Base-by-base conservation (phyloP, 805 yeast species). In the Starmerella scarabaei region DNA sequence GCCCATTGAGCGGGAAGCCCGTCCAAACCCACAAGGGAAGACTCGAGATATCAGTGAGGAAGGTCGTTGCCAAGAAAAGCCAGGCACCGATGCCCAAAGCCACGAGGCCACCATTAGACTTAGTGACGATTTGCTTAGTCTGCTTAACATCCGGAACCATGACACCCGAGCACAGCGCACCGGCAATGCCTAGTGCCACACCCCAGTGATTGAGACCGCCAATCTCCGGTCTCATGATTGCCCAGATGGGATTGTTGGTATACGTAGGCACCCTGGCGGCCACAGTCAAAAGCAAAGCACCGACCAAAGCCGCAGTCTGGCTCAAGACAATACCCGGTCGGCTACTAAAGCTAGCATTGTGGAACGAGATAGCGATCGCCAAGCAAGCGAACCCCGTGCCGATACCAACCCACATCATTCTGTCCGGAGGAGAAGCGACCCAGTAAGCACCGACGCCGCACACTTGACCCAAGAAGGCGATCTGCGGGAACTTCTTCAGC, bases 181-280 rank as follows among this genome's bases (percentile, higher is more conserved):
- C 69, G 8, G 70, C 47, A 4, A 77, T 51, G 18, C 93, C 94
- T 37, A 80, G 44, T 3, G 66, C 59, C 3, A 84, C 58, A 30
- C 91, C 93, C 23, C 73, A 61, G 38, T 66, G 67, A 59, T 88
- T 88, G 67, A 74, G 73, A 12, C 98, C 98, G 16, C 96, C 95
- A 51, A 82, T 85, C 11, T 66, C 71, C 15, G 67, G 68, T 57
- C 85, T 77, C 86, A 91, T 77, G 37, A 86, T 80, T 21, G 97
- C 93, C 98, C 98, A 91, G 35, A 85, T 66, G 29, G 98, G 98
- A 57, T 91, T 91, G 56, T 86, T 86, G 2, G 97, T 75, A 61
- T 72, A 80, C 52, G 69, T 72, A 8, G 78, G 72, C 62, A 71
- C 80, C 55, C 91, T 91, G 16, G 82, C 66, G 23, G 82, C 71